Base-by-base conservation (phyloP, 306 rosid species). In the Carpinus viminea region DNA sequence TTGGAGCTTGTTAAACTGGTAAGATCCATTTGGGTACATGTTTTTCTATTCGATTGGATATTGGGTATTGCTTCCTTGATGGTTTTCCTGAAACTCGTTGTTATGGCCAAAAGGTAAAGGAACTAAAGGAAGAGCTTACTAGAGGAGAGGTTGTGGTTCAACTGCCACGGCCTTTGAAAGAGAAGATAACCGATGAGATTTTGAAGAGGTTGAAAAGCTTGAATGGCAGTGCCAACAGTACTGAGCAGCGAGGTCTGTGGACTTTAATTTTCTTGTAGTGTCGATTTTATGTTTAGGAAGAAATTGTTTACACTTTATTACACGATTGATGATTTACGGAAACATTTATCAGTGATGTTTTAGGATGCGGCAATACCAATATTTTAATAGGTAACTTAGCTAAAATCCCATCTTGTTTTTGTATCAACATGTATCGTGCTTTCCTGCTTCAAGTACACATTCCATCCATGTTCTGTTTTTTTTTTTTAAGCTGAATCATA, bases 1-100 rank as follows among this genome's bases (percentile, higher is more conserved):
- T 75, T 84, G 65, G 88, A 93, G 86, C 89, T 95, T 61, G 60
- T 91, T 71, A 90, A 88, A 88, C 81, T 83, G 98, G 99, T 92
- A 88, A 85, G 91, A 60, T 36, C 65, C 24, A 0, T 72, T 59
- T 68, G 11, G 74, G 24, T 0, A 52, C 46, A 51, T 28, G 53
- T 2, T 48, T 64, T 24, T 66, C 28, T 4, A 21, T 31, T 46
- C 13, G 28, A 70, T 70, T 18, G 12, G 18, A 8, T 41, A n/a
- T 12, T 21, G 7, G 31, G 6, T 34, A 34, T 47, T 47, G 3
- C 43, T 74, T 80, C 21, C 76, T 83, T 18, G 17, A 54, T 51
- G 69, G 76, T 10, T 78, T 51, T 61, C 1, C 80, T 76, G 36
- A 45, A 73, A 77, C 76, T 80, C 38, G 21, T 77, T 59, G 78